Evolutionary conservation across 768 basidiomycete species (phyloP).

Genomic region (Leccinum longicurvipes): DNA sequence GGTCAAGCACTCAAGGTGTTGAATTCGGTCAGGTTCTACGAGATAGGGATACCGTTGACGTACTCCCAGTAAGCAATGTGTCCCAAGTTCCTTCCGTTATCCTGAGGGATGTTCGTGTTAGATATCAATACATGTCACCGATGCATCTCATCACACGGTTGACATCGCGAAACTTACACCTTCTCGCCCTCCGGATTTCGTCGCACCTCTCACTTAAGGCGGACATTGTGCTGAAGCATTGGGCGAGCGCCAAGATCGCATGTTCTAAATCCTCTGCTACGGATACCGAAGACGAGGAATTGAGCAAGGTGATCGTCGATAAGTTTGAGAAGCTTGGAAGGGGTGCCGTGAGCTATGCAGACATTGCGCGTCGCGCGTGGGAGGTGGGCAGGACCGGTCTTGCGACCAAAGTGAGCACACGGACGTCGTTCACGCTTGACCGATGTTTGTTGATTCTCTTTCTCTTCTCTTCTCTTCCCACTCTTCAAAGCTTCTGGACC

Average conservation of each 20-base stretch:
- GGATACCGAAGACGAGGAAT: slow-evolving; percentile 66
- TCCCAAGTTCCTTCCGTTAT: neutral
- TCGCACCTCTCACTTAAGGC: slow-evolving; percentile 79
- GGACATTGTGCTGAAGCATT: slow-evolving; percentile 87
- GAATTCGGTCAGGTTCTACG: slow-evolving; percentile 87
- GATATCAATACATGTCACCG: slow-evolving; percentile 80
- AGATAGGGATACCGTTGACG: slow-evolving; percentile 91
- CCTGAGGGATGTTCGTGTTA: slow-evolving; percentile 29
- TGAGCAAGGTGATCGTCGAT: slow-evolving; percentile 81
- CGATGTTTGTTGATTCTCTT: neutral
- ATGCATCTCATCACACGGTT: slow-evolving; percentile 80
- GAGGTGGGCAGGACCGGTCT: slow-evolving; percentile 74
- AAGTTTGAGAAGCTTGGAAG: slow-evolving; percentile 85
- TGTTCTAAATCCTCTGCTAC: slow-evolving; percentile 63
- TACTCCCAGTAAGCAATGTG: slow-evolving; percentile 70
- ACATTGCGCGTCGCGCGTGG: slow-evolving; percentile 93
- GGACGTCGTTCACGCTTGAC: neutral
- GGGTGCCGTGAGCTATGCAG: slow-evolving; percentile 84
- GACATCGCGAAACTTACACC: slow-evolving; percentile 82
- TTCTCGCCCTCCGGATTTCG: slow-evolving; percentile 89
- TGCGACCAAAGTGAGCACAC: slow-evolving; percentile 68
- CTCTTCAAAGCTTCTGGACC: slow-evolving; percentile 70
- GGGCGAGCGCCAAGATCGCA: slow-evolving; percentile 91
- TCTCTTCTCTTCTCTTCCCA: neutral
- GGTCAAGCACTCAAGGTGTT: slow-evolving; percentile 91